phyloP scores from a whole-genome alignment of 805 yeast genomes.

The Yamadazyma akitaensis region DNA sequence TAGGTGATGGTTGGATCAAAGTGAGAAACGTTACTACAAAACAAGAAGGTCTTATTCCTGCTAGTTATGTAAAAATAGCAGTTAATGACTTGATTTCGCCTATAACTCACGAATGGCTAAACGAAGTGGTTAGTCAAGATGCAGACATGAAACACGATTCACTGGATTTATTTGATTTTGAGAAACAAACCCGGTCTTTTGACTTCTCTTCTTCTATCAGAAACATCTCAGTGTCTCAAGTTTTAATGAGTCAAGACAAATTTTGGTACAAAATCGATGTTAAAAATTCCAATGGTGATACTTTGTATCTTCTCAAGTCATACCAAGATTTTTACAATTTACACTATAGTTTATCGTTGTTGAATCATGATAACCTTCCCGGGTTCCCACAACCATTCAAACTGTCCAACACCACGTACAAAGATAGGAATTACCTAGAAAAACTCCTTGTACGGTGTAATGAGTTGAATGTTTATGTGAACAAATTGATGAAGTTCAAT shows the following conservation, averaged over 20 bases:
- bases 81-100: constrained; percentile 38
- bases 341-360: constrained; percentile 18
- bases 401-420: constrained; percentile 1
- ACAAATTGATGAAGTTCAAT: constrained; percentile 17
- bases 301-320: constrained; percentile 24
- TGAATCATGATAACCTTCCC: constrained; percentile 20
- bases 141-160: constrained; percentile 3
- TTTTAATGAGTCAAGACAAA: constrained; percentile 22
- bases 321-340: constrained; percentile 38
- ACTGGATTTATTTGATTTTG: constrained; percentile 14
- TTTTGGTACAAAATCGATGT: constrained; percentile 36
- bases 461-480: constrained; percentile 26
- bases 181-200: constrained; percentile 12
- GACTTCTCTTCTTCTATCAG: neutral
- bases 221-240: constrained; percentile 22
- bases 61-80: constrained; percentile 36
- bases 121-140: constrained; percentile 12
- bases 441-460: constrained; percentile 20
- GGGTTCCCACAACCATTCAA: constrained; percentile 30
- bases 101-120: constrained; percentile 29
- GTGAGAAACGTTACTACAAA: constrained; percentile 27
- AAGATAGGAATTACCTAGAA: constrained; percentile 14
- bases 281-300: constrained; percentile 17
- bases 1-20: constrained; percentile 40
- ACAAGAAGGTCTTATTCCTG: constrained; percentile 33